Percentiles rank a stretch among this genome's conserved stretches.
Evolutionary conservation across 2,329 filamentous ascomycete species (phyloP).

Genomic region (Epichloe gansuensis): DNA sequence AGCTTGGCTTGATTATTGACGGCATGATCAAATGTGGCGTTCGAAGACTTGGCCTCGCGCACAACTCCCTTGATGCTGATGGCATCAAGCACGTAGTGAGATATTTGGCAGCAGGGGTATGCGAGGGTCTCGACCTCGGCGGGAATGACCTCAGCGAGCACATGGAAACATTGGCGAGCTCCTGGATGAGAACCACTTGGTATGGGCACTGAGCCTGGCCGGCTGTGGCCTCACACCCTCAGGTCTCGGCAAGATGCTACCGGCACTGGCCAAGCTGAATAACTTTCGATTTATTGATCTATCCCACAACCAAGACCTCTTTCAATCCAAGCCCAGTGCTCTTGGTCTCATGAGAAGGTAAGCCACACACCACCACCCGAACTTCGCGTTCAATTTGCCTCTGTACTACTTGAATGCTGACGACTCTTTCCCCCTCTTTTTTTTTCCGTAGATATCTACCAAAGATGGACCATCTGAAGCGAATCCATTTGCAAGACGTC

Average conservation of each 20-base stretch:
- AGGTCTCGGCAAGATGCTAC: conserved; percentile 63
- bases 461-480: conserved; percentile 62
- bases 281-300: conserved; percentile 83
- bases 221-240: conserved; percentile 70
- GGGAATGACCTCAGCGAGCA: conserved; percentile 61
- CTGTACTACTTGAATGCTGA: neutral
- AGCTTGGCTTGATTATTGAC: conserved; percentile 67
- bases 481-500: conserved; percentile 78
- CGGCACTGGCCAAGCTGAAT: conserved; percentile 54
- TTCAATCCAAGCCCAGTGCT: conserved; percentile 60
- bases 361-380: conserved; percentile 9
- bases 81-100: conserved; percentile 64
- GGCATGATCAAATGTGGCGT: conserved; percentile 70
- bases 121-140: conserved; percentile 79
- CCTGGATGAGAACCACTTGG: conserved; percentile 41
- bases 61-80: conserved; percentile 63
- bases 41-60: conserved; percentile 67
- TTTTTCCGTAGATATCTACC: conserved; percentile 29
- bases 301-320: conserved; percentile 77
- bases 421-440: neutral
- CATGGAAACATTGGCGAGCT: conserved; percentile 39
- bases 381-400: neutral
- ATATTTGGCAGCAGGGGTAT: conserved; percentile 65
- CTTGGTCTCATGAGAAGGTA: conserved; percentile 64
- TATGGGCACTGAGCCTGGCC: conserved; percentile 77